A percentile compares a stretch with the other conserved stretches of the same genome.
Evolutionary conservation across 305 asterid species (phyloP).

Genomic region (Salvia sclarea): DNA sequence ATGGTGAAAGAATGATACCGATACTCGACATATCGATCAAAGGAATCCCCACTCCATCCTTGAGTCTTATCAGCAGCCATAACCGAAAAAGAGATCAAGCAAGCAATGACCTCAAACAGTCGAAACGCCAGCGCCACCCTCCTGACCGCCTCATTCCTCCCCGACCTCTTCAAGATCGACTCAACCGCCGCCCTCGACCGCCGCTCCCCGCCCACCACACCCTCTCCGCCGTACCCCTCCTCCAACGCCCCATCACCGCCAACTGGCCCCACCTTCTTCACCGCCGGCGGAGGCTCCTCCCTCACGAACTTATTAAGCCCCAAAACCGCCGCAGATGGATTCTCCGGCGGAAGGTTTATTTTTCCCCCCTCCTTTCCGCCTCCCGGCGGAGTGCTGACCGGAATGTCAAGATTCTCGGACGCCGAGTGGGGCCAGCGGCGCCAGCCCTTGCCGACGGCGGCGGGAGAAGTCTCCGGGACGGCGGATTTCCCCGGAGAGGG

Average conservation of each 20-base stretch:
- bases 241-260: conserved; percentile 44
- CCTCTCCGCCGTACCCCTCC: conserved; percentile 43
- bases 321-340: conserved; percentile 39
- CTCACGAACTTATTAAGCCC: conserved; percentile 47
- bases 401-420: conserved; percentile 35
- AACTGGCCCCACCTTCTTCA: conserved; percentile 52
- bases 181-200: conserved; percentile 50
- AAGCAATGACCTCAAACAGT: conserved; percentile 55
- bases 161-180: conserved; percentile 50
- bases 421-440: conserved; percentile 43
- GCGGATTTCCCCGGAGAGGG: conserved; percentile 47
- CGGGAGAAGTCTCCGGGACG: conserved; percentile 39
- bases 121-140: conserved; percentile 65
- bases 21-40: conserved; percentile 78
- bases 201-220: conserved; percentile 50
- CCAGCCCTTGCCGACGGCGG: conserved; percentile 37
- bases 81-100: conserved; percentile 61
- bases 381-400: conserved; percentile 22
- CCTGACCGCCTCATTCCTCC: conserved; percentile 41
- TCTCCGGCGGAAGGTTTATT: conserved; percentile 23
- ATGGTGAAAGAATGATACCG: conserved; percentile 41
- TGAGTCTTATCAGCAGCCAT: conserved; percentile 83
- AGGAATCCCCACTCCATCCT: conserved; percentile 97
- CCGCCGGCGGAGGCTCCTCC: conserved; percentile 44
- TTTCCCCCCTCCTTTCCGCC: conserved; percentile 33